Evolutionary conservation across 106 monocot species (phyloP).

Genomic region (Posidonia australis): DNA sequence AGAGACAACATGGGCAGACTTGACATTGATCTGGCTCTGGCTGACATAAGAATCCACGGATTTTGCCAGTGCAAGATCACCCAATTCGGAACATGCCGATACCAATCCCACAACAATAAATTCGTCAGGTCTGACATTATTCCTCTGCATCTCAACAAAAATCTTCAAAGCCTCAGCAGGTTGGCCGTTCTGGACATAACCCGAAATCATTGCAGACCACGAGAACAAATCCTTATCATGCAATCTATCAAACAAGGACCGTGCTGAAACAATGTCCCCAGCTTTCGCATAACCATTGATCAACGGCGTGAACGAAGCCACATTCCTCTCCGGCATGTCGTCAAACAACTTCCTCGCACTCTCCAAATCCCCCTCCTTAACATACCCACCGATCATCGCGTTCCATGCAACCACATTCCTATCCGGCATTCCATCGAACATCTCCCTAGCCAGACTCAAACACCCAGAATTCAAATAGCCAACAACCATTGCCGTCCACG

Average conservation of each 20-base stretch:
- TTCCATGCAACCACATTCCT: conserved; percentile 58
- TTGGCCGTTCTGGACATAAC: conserved; percentile 52
- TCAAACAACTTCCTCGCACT: conserved; percentile 37
- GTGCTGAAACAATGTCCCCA: conserved; percentile 56
- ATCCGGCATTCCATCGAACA: conserved; percentile 60
- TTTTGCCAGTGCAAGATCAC: conserved; percentile 36
- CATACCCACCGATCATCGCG: conserved; percentile 57
- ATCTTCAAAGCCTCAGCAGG: conserved; percentile 47
- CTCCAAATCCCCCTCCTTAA: conserved; percentile 44
- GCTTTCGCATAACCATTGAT: conserved; percentile 58
- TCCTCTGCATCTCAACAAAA: conserved; percentile 40
- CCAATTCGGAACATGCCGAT: conserved; percentile 58
- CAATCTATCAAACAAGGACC: conserved; percentile 38
- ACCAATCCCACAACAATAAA: conserved; percentile 54
- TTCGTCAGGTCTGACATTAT: conserved; percentile 42
- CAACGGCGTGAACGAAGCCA: conserved; percentile 38
- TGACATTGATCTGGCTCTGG: conserved; percentile 15
- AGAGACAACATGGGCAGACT: conserved; percentile 27
- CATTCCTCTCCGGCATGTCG: conserved; percentile 38
- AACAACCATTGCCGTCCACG: conserved; percentile 58
- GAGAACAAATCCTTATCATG: conserved; percentile 38
- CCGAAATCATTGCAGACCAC: conserved; percentile 74
- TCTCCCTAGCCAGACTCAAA: conserved; percentile 15
- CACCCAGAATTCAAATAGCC: conserved; percentile 26
- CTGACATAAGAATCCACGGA: conserved; percentile 41